Percentiles rank a stretch among this genome's conserved stretches.
phyloP scores from a whole-genome alignment of 768 basidiomycete species.

The Sarcomyxa edulis region DNA sequence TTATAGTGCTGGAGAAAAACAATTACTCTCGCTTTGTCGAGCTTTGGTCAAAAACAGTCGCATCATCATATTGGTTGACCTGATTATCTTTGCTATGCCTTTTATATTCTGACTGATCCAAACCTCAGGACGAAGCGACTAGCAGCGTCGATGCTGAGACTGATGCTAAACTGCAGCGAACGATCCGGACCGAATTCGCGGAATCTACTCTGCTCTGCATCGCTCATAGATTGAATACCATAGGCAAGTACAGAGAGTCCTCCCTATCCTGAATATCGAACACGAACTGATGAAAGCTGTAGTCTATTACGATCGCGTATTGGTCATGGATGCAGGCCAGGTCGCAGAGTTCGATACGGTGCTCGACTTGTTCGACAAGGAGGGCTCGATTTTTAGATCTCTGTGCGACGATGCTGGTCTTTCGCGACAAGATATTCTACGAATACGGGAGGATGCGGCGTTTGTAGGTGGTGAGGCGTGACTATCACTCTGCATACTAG shows the following conservation, averaged over 20 bases:
- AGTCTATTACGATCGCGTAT: conserved; percentile 63
- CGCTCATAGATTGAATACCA: conserved; percentile 55
- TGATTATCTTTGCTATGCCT: background rate
- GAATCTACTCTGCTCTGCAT: conserved; percentile 53
- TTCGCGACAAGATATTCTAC: conserved; percentile 48
- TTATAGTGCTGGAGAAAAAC: conserved; percentile 61
- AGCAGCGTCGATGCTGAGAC: conserved; percentile 58
- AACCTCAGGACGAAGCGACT: conserved; percentile 52
- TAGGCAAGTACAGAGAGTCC: conserved; percentile 33
- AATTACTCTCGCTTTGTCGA: conserved; percentile 55
- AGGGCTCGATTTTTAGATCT: conserved; percentile 62
- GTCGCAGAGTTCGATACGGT: conserved; percentile 76
- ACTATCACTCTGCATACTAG: too few relatives aligned
- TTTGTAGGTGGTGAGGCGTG: too few relatives aligned
- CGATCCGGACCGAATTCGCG: conserved; percentile 60
- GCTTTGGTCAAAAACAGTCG: conserved; percentile 58
- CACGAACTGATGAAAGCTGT: conserved; percentile 6
- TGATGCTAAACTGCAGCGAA: conserved; percentile 53
- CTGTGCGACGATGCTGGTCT: conserved; percentile 65
- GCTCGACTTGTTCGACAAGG: conserved; percentile 53
- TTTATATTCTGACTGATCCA: background rate
- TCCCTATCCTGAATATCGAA: background rate
- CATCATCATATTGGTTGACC: conserved; percentile 45
- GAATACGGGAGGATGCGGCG: too few relatives aligned
- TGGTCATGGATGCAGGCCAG: conserved; percentile 68